Base-by-base conservation (phyloP, 352 stramenopile species). In the Phytophthora hybrid region DNA sequence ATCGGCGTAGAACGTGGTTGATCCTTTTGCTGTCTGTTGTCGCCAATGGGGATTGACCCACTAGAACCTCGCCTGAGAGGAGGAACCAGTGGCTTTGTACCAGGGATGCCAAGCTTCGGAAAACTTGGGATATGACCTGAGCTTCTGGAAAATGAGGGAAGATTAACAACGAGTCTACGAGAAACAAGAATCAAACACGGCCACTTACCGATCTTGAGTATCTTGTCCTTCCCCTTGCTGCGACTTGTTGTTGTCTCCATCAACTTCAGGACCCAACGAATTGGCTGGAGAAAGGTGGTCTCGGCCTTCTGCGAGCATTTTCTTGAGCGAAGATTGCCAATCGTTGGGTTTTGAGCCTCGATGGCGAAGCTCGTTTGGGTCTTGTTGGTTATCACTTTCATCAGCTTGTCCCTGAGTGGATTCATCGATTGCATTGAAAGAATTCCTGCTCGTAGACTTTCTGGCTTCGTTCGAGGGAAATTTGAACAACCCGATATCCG, bases 301-400 rank as follows among this genome's bases (percentile, higher is more conserved):
- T 39, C 83, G 78, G 0, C 83, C 83, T 51, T 82, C 76, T 0
- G 80, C 83, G 0, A 92, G 75, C 31, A 90, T 74, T 53, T 86
- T 81, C 65, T 90, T 92, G 2, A 93, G 66, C 0, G 82, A 90
- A 8, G 59, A 69, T 31, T 92, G 87, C 84, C 85, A 93, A 18
- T 84, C 71, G 7, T n/a, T 66, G 34, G n/a, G 57, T 29, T 67
- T 81, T 53, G 57, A 63, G 46, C 46, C 11, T 63, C 23, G 59
- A 31, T 41, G 58, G 55, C 14, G 51, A 53, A 59, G 32, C 18
- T 76, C 47, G 18, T 5, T 55, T 21, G 47, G 16, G 9, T 79
- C 59, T 26, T 73, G 29, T 26, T 77, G 73, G 10, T 80, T 80
- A n/a, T 66, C 58, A 14, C 18, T 34, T 13, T 19, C 29, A 31